These are phyloP conservation scores for Diplodia corticola DNA, from an alignment of 2,329 filamentous ascomycete genomes.

Conservation along the genomic window DNA sequence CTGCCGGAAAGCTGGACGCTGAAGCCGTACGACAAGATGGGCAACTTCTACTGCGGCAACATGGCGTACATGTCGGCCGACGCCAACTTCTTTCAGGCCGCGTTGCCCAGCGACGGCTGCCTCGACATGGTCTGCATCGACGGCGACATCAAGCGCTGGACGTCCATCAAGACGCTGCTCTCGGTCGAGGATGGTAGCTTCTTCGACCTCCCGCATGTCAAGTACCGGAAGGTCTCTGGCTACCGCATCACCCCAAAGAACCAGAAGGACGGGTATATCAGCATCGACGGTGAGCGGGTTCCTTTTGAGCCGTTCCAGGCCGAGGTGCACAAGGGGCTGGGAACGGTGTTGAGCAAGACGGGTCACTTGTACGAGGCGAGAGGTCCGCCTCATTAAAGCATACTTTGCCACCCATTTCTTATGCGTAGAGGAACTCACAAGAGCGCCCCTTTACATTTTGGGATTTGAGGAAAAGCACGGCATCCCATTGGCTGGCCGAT, in stretches of 20 bases:
- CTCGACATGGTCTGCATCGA: conserved; percentile 82
- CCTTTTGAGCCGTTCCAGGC: conserved; percentile 89
- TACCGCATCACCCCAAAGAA: conserved; percentile 79
- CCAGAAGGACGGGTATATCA: conserved; percentile 77
- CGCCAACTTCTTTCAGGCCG: conserved; percentile 81
- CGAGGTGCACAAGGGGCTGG: conserved; percentile 80
- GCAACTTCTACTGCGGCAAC: conserved; percentile 93
- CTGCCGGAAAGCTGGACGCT: conserved; percentile 77
- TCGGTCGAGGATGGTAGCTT: conserved; percentile 72
- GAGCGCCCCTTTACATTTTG: neutral
- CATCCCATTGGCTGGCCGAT: neutral
- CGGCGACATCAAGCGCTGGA: conserved; percentile 68
- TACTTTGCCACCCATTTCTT: neutral
- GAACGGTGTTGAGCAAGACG: conserved; percentile 77
- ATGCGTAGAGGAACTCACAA: neutral
- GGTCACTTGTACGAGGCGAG: conserved; percentile 68
- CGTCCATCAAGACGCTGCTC: conserved; percentile 68
- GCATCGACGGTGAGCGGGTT: conserved; percentile 86
- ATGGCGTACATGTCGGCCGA: conserved; percentile 91
- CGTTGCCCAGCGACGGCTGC: conserved; percentile 78
- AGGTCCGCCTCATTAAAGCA: neutral
- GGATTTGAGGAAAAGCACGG: neutral
- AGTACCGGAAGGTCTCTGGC: conserved; percentile 81
- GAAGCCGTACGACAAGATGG: conserved; percentile 72
- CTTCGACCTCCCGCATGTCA: conserved; percentile 76